Percentiles rank a stretch among this genome's conserved stretches.
These are phyloP conservation scores for Eimeria mitis DNA, from an alignment of 169 alveolate species.

Conservation along the genomic window DNA sequence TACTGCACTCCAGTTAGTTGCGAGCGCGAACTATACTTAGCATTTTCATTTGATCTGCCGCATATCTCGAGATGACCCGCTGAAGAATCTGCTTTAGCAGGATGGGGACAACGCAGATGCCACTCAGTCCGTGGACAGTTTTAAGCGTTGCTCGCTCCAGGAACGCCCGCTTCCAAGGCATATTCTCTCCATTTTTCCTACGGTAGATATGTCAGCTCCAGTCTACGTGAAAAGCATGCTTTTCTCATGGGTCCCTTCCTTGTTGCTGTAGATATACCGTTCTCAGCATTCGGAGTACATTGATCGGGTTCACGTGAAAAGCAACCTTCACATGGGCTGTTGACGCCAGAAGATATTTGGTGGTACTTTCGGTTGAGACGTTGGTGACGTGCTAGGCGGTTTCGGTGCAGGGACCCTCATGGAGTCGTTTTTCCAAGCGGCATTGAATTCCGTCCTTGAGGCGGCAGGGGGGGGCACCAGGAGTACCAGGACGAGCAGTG, in stretches of 20 bases:
- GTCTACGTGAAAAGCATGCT: not conserved
- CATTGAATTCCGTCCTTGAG: slow-evolving; percentile 62
- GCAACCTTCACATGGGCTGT: not conserved
- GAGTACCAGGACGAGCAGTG: slow-evolving; percentile 21
- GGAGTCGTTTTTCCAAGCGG: slow-evolving; percentile 72
- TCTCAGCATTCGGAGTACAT: not conserved
- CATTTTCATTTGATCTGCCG: not conserved
- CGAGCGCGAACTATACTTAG: too few relatives aligned
- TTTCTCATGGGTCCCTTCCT: not conserved
- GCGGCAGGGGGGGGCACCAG: slow-evolving; percentile 69
- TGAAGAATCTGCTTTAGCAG: not conserved
- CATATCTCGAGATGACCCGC: not conserved
- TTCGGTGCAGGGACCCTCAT: slow-evolving; percentile 33
- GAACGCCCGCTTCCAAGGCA: not conserved
- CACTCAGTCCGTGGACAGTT: not conserved
- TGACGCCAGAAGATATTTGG: not conserved
- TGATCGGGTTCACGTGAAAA: not conserved
- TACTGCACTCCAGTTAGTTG: not conserved
- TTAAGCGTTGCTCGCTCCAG: not conserved
- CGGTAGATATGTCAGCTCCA: not conserved
- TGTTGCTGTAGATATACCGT: not conserved
- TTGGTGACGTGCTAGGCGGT: not conserved
- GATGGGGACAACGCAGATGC: slow-evolving; percentile 25
- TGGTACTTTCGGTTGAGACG: not conserved
- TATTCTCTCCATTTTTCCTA: not conserved